These are phyloP conservation scores for Ogataea chonburiensis DNA, from an alignment of 805 yeast genomes.

Conservation along the genomic window DNA sequence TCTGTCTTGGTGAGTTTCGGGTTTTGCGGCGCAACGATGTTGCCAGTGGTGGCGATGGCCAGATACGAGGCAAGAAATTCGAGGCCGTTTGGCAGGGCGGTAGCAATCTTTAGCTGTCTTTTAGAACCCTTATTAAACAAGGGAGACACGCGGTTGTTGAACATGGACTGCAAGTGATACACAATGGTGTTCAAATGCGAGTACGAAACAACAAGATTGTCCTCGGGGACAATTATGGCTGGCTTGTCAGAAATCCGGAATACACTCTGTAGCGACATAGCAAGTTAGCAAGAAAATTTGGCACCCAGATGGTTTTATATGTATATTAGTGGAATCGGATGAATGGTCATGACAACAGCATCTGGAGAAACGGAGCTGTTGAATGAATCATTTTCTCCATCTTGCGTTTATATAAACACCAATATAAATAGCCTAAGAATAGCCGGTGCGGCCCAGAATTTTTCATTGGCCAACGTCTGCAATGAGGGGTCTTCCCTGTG, in stretches of 20 bases:
- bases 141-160: constrained; percentile 41
- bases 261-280: constrained; percentile 15
- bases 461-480: constrained; percentile 3
- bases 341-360: constrained; percentile 1
- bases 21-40: constrained; percentile 69
- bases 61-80: constrained; percentile 58
- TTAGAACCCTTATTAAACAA: constrained; percentile 31
- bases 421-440: constrained; percentile 11
- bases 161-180: constrained; percentile 50
- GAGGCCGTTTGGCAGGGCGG: constrained; percentile 58
- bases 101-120: constrained; percentile 51
- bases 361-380: constrained; percentile 4
- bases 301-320: constrained; percentile 1
- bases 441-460: constrained; percentile 8
- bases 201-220: constrained; percentile 45
- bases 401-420: constrained; percentile 7
- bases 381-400: constrained; percentile 2
- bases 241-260: constrained; percentile 34
- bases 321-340: background rate
- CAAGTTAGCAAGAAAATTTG: constrained; percentile 2
- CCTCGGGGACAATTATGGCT: constrained; percentile 47
- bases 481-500: constrained; percentile 6
- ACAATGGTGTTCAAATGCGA: constrained; percentile 42
- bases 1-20: constrained; percentile 60
- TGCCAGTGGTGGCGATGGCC: constrained; percentile 53